A percentile compares a stretch with the other conserved stretches of the same genome.
Evolutionary conservation across 1,284 basidiomycete genomes (phyloP).

Genomic region (Leucoagaricus sp.): DNA sequence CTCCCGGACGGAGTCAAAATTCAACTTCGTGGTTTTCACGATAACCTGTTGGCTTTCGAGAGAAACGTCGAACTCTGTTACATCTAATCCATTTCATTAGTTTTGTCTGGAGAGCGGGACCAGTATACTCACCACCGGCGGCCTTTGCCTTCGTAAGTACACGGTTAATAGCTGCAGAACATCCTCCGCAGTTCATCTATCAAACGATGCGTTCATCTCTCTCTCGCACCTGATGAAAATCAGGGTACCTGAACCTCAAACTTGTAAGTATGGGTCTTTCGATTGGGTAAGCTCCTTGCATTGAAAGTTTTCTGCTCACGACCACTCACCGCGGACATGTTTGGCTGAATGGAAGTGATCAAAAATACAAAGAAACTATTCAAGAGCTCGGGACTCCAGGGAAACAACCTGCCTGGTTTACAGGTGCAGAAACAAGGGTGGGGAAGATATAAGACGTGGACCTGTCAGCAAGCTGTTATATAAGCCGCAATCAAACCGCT

Average conservation of each 20-base stretch:
- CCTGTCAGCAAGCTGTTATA: conserved; percentile 4
- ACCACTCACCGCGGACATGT: conserved; percentile 9
- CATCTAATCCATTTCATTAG: conserved; percentile 38
- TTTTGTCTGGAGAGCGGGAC: conserved; percentile 2
- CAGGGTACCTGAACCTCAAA: conserved; percentile 59
- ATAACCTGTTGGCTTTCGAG: conserved; percentile 73
- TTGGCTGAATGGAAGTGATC: not conserved
- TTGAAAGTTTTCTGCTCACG: not conserved
- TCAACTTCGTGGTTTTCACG: conserved; percentile 56
- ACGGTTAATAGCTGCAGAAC: conserved; percentile 77
- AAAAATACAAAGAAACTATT: not conserved
- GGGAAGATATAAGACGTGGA: not conserved
- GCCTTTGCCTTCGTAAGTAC: conserved; percentile 72
- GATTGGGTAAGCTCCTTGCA: not conserved
- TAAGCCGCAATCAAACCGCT: not conserved
- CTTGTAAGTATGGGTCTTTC: conserved; percentile 48
- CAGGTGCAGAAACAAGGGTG: not conserved
- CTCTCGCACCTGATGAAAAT: not conserved
- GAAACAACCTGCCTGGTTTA: not conserved
- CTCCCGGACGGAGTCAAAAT: conserved; percentile 68
- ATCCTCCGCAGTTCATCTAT: conserved; percentile 83
- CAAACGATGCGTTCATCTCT: not conserved
- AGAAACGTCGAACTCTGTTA: conserved; percentile 59
- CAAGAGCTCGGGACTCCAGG: not conserved
- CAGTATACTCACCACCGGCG: conserved; percentile 45